A percentile compares a stretch with the other conserved stretches of the same genome.
Conservation (phyloP, 257 asterid genomes). For the Nicotiana knightiana region DNA sequence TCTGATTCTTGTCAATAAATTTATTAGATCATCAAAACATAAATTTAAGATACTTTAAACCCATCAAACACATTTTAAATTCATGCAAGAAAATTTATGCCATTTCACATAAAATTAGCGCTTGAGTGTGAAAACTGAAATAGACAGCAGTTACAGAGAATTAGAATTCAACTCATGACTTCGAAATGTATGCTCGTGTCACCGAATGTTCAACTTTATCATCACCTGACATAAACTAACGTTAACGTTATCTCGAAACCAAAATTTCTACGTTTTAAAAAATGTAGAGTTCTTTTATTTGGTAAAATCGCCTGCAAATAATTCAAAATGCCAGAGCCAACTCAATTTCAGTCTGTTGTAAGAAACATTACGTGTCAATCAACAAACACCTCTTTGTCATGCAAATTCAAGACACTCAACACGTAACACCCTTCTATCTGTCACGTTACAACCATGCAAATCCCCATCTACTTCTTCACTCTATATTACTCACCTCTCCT, state of each 20-base stretch:
- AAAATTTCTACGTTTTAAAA: background rate
- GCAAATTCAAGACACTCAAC: slow-evolving; percentile 22
- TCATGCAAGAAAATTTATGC: background rate
- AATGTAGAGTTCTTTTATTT: background rate
- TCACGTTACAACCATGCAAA: slow-evolving; percentile 44
- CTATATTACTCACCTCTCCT: slow-evolving; percentile 1
- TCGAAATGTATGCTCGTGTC: background rate
- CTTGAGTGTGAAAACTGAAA: background rate
- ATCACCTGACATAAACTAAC: too few relatives aligned
- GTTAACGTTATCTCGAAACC: background rate
- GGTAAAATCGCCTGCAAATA: background rate
- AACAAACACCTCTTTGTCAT: slow-evolving; percentile 27
- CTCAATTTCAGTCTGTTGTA: background rate
- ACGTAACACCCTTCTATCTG: background rate
- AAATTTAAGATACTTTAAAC: too few relatives aligned
- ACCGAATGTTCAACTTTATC: background rate
- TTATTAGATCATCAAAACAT: too few relatives aligned
- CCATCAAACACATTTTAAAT: too few relatives aligned
- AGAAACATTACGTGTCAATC: slow-evolving; percentile 37
- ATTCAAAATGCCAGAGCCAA: background rate
- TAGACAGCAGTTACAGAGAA: background rate
- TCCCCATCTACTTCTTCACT: slow-evolving; percentile 14
- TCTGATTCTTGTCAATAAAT: too few relatives aligned
- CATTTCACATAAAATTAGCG: too few relatives aligned
- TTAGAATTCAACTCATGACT: background rate